Evolutionary conservation across 1,139 yeast species (phyloP).

Genomic region (Debaryomycetaceae sp.): DNA sequence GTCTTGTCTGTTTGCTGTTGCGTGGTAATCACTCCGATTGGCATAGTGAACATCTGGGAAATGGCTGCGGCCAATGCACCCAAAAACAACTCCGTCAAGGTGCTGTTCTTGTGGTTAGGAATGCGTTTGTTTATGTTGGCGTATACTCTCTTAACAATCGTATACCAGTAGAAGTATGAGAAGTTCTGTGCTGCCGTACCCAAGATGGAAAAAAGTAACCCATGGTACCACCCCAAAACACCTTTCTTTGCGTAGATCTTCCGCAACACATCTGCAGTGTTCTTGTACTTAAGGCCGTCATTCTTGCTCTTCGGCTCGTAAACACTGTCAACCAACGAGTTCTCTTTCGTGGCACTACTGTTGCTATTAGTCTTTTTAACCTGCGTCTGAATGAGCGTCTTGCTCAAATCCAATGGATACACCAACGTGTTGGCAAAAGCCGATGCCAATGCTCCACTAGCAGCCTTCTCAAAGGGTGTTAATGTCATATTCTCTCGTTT

Average conservation of each 20-base stretch:
- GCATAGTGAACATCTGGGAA: slow-evolving; percentile 80
- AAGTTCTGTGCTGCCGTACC: slow-evolving; percentile 81
- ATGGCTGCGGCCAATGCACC: slow-evolving; percentile 87
- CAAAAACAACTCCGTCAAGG: slow-evolving; percentile 68
- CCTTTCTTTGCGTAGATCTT: slow-evolving; percentile 62
- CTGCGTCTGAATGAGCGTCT: slow-evolving; percentile 73
- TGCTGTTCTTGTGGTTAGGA: slow-evolving; percentile 45
- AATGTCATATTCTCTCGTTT: slow-evolving; percentile 31
- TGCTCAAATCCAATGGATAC: slow-evolving; percentile 71
- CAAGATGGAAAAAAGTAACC: slow-evolving; percentile 63
- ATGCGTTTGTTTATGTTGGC: slow-evolving; percentile 39
- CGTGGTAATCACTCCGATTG: slow-evolving; percentile 78
- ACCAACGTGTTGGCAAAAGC: slow-evolving; percentile 77
- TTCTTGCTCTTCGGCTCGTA: slow-evolving; percentile 15
- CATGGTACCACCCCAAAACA: slow-evolving; percentile 70
- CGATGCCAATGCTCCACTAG: slow-evolving; percentile 84
- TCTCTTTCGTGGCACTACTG: slow-evolving; percentile 6
- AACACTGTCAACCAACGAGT: slow-evolving; percentile 16
- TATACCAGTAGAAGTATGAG: slow-evolving; percentile 86
- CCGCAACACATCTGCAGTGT: slow-evolving; percentile 59
- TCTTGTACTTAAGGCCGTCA: slow-evolving; percentile 45
- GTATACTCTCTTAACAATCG: slow-evolving; percentile 63
- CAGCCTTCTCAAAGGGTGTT: slow-evolving; percentile 67
- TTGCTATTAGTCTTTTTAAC: slow-evolving; percentile 22
- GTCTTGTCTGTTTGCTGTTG: slow-evolving; percentile 69